Conservation (phyloP, 192 early-diverging fungal species). For the Mortierella alpina region DNA sequence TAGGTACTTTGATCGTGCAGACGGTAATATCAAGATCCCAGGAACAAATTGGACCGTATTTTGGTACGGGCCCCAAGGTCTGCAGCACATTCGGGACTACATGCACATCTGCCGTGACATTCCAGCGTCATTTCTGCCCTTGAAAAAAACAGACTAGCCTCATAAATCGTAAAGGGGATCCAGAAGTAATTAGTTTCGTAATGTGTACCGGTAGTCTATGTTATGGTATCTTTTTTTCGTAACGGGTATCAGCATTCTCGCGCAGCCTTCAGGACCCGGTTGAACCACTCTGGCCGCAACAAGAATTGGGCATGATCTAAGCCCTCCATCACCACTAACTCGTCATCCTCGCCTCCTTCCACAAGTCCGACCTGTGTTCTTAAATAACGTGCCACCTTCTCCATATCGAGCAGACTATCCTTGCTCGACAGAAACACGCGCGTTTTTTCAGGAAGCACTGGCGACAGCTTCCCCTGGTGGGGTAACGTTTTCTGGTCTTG, state of each 20-base stretch:
- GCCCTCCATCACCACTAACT: slow-evolving; percentile 54
- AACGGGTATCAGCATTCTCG: slow-evolving; percentile 8
- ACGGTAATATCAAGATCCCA: slow-evolving; percentile 75
- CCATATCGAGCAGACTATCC: slow-evolving; percentile 56
- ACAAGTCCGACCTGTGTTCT: slow-evolving; percentile 32
- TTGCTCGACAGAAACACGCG: slow-evolving; percentile 59
- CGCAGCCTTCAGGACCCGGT: slow-evolving; percentile 25
- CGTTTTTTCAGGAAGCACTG: slow-evolving; percentile 32
- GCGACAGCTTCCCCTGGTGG: slow-evolving; percentile 16
- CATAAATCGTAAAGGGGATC: too few species aligned
- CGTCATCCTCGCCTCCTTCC: slow-evolving; percentile 24
- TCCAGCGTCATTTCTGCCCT: slow-evolving; percentile 63
- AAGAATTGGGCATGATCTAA: slow-evolving; percentile 62
- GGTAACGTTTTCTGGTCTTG: slow-evolving; percentile 5
- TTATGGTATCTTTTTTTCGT: background rate
- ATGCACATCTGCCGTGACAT: slow-evolving; percentile 63
- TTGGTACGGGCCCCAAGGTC: slow-evolving; percentile 77
- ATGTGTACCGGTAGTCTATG: background rate
- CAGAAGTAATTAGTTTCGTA: background rate
- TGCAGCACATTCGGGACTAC: slow-evolving; percentile 55
- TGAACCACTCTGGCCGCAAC: slow-evolving; percentile 43
- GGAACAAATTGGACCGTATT: slow-evolving; percentile 89
- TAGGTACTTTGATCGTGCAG: slow-evolving; percentile 91
- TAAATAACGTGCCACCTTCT: slow-evolving; percentile 52
- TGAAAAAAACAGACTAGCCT: slow-evolving; percentile 12